Percentiles rank a stretch among this genome's conserved stretches.
Conservation (phyloP, 768 basidiomycete species). For the Phaeotremella fagi region DNA sequence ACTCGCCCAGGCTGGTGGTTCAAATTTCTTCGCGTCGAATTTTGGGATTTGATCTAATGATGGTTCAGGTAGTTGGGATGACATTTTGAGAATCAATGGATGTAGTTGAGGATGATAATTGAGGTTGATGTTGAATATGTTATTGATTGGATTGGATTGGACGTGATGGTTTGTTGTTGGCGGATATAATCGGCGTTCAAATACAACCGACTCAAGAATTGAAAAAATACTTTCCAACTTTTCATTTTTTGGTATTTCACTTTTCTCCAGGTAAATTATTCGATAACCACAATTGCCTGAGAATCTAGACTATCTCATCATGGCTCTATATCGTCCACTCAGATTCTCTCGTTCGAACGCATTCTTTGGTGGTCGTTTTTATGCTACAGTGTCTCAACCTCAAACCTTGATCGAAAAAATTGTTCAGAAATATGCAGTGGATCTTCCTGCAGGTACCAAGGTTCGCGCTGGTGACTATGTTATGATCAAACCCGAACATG, state of each 20-base stretch:
- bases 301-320: neutral
- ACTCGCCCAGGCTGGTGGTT: slow-evolving; percentile 30
- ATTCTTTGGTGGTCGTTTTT: slow-evolving; percentile 10
- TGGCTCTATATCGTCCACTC: neutral
- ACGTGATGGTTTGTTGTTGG: neutral
- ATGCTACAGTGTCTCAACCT: slow-evolving; percentile 37
- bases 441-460: slow-evolving; percentile 66
- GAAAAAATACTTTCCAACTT: no score
- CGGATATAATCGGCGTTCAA: neutral
- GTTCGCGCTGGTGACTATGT: slow-evolving; percentile 98
- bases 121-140: neutral
- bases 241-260: no score
- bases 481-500: slow-evolving; percentile 97
- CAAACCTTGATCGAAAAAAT: slow-evolving; percentile 97
- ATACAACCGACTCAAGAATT: no score
- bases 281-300: no score
- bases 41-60: neutral
- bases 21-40: slow-evolving; percentile 22
- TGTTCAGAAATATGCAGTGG: slow-evolving; percentile 95
- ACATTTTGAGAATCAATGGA: neutral
- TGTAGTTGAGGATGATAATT: neutral
- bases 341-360: slow-evolving; percentile 31
- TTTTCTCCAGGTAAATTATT: no score
- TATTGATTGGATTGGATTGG: neutral
- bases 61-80: neutral